phyloP scores from a whole-genome alignment of 768 basidiomycete species.

The Russula emetica region DNA sequence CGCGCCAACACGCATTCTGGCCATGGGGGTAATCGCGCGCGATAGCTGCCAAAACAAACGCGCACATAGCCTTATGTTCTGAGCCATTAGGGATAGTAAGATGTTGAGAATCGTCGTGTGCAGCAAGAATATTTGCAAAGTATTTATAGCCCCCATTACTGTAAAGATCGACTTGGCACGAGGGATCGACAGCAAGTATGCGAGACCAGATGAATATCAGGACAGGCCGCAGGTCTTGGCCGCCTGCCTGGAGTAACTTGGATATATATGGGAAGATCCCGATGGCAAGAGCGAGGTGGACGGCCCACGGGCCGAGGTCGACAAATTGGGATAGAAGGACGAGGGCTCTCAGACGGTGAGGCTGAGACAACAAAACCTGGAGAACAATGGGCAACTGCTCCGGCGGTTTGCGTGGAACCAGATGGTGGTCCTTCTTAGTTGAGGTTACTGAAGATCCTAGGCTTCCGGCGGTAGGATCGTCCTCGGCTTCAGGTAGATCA shows the following conservation, averaged over 20 bases:
- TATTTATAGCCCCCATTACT: conserved; percentile 82
- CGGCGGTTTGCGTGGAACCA: conserved; percentile 86
- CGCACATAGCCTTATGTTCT: conserved; percentile 98
- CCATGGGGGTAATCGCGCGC: conserved; percentile 86
- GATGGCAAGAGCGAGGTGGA: conserved; percentile 90
- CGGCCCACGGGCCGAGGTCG: conserved; percentile 98
- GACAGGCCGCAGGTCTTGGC: conserved; percentile 92
- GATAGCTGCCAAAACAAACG: conserved; percentile 88
- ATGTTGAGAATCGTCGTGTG: conserved; percentile 54
- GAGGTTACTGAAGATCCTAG: conserved; percentile 9
- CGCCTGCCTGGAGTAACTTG: conserved; percentile 91
- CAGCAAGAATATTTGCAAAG: conserved; percentile 72
- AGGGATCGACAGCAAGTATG: conserved; percentile 92
- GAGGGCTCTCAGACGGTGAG: conserved; percentile 90
- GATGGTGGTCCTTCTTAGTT: conserved; percentile 38
- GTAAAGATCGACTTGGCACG: conserved; percentile 86
- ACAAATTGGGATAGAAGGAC: conserved; percentile 96
- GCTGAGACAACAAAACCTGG: conserved; percentile 94
- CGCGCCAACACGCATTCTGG: conserved; percentile 78
- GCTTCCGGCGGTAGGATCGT: conserved; percentile 30
- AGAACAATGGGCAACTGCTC: conserved; percentile 97
- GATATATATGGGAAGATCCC: conserved; percentile 99
- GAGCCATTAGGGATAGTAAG: conserved; percentile 80
- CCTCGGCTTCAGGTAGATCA: conserved; percentile 32
- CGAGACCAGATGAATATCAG: conserved; percentile 99